Conservation (phyloP, 148 eudicot genomes). For the Salicornia ramosissima region DNA sequence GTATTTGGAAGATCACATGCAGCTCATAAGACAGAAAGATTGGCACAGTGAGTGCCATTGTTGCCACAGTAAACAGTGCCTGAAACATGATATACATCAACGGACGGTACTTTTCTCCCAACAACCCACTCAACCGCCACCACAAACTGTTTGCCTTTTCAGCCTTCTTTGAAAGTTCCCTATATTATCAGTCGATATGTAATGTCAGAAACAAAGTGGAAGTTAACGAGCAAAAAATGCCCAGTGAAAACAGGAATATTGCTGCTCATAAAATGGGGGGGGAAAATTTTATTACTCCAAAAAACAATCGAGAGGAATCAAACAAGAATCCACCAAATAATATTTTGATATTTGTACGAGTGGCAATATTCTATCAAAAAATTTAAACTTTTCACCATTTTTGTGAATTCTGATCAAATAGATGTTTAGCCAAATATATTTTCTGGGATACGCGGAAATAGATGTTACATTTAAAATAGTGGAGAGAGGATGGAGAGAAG, state of each 20-base stretch:
- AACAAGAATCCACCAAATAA: no score
- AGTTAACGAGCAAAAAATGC: not conserved
- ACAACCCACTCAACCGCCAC: conserved; percentile 89
- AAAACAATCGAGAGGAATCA: no score
- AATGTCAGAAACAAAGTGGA: not conserved
- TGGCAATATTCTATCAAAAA: no score
- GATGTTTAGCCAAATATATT: no score
- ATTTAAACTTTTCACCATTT: no score
- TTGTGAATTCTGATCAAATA: no score
- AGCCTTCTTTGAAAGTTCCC: conserved; percentile 99
- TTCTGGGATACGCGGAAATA: no score
- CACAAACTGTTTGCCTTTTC: conserved; percentile 85
- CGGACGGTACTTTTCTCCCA: conserved; percentile 83
- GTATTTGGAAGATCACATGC: conserved; percentile 64
- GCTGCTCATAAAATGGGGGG: no score
- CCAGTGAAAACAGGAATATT: not conserved
- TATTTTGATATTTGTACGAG: no score
- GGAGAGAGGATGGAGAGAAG: no score
- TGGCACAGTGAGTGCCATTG: conserved; percentile 85
- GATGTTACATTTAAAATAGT: no score
- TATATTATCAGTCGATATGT: conserved; percentile 19
- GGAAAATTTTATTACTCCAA: no score
- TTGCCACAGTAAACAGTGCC: conserved; percentile 83
- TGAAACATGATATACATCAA: conserved; percentile 76
- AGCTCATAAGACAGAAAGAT: conserved; percentile 79